phyloP scores from a whole-genome alignment of 257 asterid genomes.

The Linaria vulgaris region DNA sequence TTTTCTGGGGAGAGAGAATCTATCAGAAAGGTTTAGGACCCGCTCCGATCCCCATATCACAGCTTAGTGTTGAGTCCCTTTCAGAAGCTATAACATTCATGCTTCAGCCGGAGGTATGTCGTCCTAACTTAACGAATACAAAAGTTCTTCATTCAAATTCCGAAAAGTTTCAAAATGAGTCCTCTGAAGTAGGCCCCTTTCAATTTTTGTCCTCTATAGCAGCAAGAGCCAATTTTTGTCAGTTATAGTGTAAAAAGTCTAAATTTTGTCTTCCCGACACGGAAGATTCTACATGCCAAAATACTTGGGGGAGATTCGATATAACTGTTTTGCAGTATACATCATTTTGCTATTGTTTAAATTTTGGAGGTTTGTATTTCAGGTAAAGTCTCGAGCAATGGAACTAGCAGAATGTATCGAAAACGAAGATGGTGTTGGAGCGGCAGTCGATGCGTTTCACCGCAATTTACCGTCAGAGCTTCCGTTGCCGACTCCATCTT shows the following conservation, averaged over 20 bases:
- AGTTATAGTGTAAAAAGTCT: too few relatives aligned
- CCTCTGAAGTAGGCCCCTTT: too few relatives aligned
- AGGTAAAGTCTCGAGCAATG: slow-evolving; percentile 80
- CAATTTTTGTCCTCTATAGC: too few relatives aligned
- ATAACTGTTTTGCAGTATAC: too few relatives aligned
- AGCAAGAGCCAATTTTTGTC: too few relatives aligned
- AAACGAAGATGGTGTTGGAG: slow-evolving; percentile 89
- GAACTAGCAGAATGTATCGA: slow-evolving; percentile 63
- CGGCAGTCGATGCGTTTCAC: slow-evolving; percentile 90
- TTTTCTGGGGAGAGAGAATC: slow-evolving; percentile 94
- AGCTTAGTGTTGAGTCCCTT: slow-evolving; percentile 71
- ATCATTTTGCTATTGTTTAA: neutral
- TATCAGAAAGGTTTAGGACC: slow-evolving; percentile 82
- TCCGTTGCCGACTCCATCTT: slow-evolving; percentile 51
- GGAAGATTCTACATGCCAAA: too few relatives aligned
- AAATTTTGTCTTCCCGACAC: too few relatives aligned
- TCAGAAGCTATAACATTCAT: slow-evolving; percentile 87
- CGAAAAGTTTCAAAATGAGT: too few relatives aligned
- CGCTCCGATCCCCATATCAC: slow-evolving; percentile 79
- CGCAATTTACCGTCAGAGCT: slow-evolving; percentile 72
- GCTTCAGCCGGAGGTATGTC: slow-evolving; percentile 85
- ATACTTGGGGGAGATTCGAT: too few relatives aligned
- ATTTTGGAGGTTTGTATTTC: slow-evolving; percentile 13
- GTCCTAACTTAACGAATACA: neutral
- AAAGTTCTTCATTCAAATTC: too few relatives aligned